Evolutionary conservation across 495 filamentous ascomycete genomes (phyloP).

Genomic region (Penicillium turbatum): DNA sequence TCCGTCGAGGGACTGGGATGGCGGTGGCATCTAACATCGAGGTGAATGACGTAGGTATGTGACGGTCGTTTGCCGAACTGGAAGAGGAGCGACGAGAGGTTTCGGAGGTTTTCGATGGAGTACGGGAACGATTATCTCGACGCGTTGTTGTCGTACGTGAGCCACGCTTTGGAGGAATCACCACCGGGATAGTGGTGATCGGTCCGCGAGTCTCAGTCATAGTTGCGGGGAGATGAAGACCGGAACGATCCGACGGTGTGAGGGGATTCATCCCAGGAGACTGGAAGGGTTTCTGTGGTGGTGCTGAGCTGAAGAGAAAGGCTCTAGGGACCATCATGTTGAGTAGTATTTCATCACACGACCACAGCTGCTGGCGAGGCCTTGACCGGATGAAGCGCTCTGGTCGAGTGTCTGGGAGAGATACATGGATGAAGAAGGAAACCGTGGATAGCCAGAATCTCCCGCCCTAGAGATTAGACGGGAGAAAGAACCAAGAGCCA

Average conservation of each 20-base stretch:
- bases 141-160: conserved; percentile 22
- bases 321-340: conserved; percentile 49
- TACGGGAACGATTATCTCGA: conserved; percentile 19
- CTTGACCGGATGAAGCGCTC: conserved; percentile 45
- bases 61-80: conserved; percentile 29
- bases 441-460: conserved; percentile 8
- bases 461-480: conserved; percentile 12
- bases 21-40: conserved; percentile 45
- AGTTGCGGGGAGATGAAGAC: conserved; percentile 15
- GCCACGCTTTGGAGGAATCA: conserved; percentile 41
- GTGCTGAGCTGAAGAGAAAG: conserved; percentile 37
- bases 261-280: conserved; percentile 15
- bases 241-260: conserved; percentile 10
- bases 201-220: conserved; percentile 3
- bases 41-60: conserved; percentile 34
- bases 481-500: conserved; percentile 10
- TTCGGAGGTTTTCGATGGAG: conserved; percentile 20
- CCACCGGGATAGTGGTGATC: conserved; percentile 35
- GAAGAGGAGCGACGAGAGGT: conserved; percentile 34
- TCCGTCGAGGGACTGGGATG: conserved; percentile 40
- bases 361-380: conserved; percentile 4
- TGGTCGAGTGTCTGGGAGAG: conserved; percentile 45
- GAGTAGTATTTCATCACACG: conserved; percentile 14
- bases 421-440: conserved; percentile 38
- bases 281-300: conserved; percentile 21